Conservation (phyloP, 495 filamentous ascomycete species). For the Tuber microsphaerosporum region DNA sequence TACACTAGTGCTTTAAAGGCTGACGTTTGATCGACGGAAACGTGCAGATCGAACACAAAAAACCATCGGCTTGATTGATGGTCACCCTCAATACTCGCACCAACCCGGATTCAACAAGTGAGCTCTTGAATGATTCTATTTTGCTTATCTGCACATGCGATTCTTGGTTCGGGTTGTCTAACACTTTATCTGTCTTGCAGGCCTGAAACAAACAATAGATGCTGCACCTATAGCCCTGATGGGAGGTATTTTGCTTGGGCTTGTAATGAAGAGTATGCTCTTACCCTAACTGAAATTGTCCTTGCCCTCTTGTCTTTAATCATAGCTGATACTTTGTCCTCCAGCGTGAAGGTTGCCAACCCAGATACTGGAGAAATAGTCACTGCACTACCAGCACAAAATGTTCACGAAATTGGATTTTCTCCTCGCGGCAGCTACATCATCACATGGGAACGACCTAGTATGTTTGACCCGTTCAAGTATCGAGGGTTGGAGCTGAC, state of each 20-base stretch:
- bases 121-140: slow-evolving; percentile 19
- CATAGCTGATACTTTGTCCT: slow-evolving; percentile 18
- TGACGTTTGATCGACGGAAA: slow-evolving; percentile 18
- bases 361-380: slow-evolving; percentile 70
- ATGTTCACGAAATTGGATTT: slow-evolving; percentile 90
- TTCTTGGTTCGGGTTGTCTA: background rate
- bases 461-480: slow-evolving; percentile 22
- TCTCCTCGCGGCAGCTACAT: slow-evolving; percentile 85
- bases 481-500: background rate
- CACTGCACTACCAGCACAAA: slow-evolving; percentile 63
- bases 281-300: background rate
- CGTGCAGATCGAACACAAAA: slow-evolving; percentile 72
- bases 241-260: slow-evolving; percentile 95
- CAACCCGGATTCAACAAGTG: slow-evolving; percentile 73
- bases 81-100: slow-evolving; percentile 75
- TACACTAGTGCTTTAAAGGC: background rate
- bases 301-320: background rate
- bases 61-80: slow-evolving; percentile 87
- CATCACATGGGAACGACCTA: slow-evolving; percentile 87
- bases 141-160: background rate
- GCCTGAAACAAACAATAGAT: slow-evolving; percentile 89
- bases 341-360: slow-evolving; percentile 72
- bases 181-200: slow-evolving; percentile 43
- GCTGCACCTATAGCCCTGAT: slow-evolving; percentile 87
- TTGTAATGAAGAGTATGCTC: slow-evolving; percentile 65